Evolutionary conservation across 2,329 filamentous ascomycete species (phyloP).

Genomic region (Xylariaceae sp.): DNA sequence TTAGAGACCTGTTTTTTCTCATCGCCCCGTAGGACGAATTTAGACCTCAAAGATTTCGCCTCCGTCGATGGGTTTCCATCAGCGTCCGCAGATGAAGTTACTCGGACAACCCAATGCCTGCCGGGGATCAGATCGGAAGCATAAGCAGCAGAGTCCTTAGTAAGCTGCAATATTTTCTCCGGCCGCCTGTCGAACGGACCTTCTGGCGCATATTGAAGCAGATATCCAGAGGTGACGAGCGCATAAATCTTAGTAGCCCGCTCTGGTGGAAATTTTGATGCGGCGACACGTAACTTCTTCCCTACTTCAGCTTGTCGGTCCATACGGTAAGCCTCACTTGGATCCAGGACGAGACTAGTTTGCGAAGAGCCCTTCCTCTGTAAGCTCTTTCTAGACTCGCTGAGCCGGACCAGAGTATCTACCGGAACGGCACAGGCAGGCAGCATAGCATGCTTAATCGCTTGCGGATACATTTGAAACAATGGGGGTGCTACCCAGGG

Average conservation of each 20-base stretch:
- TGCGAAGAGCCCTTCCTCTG: conserved; percentile 38
- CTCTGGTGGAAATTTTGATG: conserved; percentile 54
- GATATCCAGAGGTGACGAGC: conserved; percentile 69
- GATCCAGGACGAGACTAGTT: conserved; percentile 28
- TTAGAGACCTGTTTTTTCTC: conserved; percentile 63
- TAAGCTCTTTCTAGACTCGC: conserved; percentile 53
- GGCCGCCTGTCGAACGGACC: conserved; percentile 72
- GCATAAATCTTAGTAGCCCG: conserved; percentile 75
- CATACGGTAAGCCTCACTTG: conserved; percentile 29
- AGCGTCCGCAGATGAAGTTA: conserved; percentile 66
- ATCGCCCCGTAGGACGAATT: conserved; percentile 61
- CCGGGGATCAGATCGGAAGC: conserved; percentile 80
- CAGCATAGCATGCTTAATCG: conserved; percentile 73
- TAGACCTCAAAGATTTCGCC: conserved; percentile 65
- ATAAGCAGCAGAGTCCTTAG: conserved; percentile 77
- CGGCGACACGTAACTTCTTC: conserved; percentile 50
- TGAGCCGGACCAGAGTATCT: conserved; percentile 68
- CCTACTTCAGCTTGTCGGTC: conserved; percentile 45
- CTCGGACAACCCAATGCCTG: conserved; percentile 77
- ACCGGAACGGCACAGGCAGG: conserved; percentile 68
- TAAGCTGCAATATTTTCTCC: conserved; percentile 72
- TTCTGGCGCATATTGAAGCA: conserved; percentile 74
- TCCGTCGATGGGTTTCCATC: conserved; percentile 55
- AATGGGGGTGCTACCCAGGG: conserved; percentile 73
- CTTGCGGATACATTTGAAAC: conserved; percentile 85